Percentiles rank a stretch among this genome's conserved stretches.
Evolutionary conservation across 306 rosid genomes (phyloP).

Genomic region (Prunus kanzakura): DNA sequence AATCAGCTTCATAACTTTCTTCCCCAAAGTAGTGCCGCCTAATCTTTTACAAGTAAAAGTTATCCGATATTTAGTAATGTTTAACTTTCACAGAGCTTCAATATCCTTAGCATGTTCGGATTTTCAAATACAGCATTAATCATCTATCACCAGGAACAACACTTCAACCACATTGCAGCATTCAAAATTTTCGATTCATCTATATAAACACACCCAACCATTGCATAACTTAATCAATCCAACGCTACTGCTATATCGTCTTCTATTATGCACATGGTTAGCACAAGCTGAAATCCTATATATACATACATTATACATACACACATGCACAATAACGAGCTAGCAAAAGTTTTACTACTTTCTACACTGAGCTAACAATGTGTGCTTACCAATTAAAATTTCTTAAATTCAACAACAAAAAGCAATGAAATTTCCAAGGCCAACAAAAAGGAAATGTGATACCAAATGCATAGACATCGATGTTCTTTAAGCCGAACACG

Average conservation of each 20-base stretch:
- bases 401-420: background rate
- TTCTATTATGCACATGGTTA: no score
- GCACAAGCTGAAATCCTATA: background rate
- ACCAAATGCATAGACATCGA: slow-evolving; percentile 91
- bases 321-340: background rate
- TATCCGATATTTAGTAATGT: background rate
- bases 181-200: background rate
- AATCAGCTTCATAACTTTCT: background rate
- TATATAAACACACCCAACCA: background rate
- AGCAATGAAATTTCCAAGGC: background rate
- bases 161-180: background rate
- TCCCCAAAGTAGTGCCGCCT: no score
- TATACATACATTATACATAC: background rate
- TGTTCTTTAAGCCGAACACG: slow-evolving; percentile 75
- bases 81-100: background rate
- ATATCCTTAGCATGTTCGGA: background rate
- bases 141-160: background rate
- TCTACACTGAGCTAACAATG: background rate
- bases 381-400: background rate
- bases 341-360: background rate
- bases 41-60: background rate
- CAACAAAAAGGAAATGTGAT: slow-evolving; percentile 8
- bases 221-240: background rate
- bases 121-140: background rate
- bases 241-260: background rate